Conservation (phyloP, 2,329 filamentous ascomycete species). For the Macroventuria anomochaeta region DNA sequence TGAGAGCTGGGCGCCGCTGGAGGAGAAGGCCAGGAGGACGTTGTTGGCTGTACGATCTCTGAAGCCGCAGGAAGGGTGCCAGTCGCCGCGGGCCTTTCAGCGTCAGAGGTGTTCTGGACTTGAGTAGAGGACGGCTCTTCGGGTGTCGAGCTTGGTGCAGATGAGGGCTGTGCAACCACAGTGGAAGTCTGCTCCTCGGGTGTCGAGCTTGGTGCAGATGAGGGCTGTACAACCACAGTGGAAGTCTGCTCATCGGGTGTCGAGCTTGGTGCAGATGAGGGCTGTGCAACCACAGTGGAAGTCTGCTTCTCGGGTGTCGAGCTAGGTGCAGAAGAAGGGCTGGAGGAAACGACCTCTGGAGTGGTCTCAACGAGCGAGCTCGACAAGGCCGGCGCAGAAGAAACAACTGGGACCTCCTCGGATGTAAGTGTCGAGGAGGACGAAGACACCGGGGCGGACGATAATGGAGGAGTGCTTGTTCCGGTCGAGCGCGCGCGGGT, state of each 20-base stretch:
- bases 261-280: background rate
- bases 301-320: background rate
- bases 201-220: background rate
- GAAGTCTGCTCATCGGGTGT: background rate
- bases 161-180: background rate
- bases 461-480: slow-evolving; percentile 12
- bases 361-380: background rate
- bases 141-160: background rate
- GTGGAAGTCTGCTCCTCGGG: background rate
- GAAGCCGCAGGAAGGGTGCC: slow-evolving; percentile 2
- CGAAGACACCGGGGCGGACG: background rate
- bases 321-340: background rate
- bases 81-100: slow-evolving; percentile 2
- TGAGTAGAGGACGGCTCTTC: slow-evolving; percentile 1
- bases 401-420: background rate
- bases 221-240: background rate
- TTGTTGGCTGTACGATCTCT: slow-evolving; percentile 6
- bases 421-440: background rate
- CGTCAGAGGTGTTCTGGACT: background rate
- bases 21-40: slow-evolving; percentile 5
- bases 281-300: background rate
- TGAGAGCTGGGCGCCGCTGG: slow-evolving; percentile 14
- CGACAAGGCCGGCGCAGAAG: slow-evolving; percentile 1
- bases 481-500: slow-evolving; percentile 5
- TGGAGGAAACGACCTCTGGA: slow-evolving; percentile 1